phyloP scores from a whole-genome alignment of 306 rosid species.

The Gleditsia sinensis region DNA sequence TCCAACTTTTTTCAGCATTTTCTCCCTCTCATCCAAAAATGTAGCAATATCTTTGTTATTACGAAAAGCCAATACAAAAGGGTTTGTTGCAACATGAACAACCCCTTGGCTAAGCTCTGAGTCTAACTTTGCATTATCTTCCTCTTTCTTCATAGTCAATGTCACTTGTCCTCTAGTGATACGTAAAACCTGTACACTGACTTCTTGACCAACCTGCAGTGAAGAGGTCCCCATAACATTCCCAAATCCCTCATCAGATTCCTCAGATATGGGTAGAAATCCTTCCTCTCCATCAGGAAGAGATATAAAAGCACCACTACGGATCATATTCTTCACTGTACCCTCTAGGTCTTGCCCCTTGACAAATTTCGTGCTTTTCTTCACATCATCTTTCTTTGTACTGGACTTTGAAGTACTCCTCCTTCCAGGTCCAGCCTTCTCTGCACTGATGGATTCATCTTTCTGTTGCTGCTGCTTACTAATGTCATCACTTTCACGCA shows the following conservation, averaged over 20 bases:
- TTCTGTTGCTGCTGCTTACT: conserved; percentile 50
- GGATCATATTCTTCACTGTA: conserved; percentile 73
- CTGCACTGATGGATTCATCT: conserved; percentile 51
- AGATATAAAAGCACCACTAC: conserved; percentile 87
- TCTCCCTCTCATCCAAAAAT: conserved; percentile 81
- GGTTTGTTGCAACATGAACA: conserved; percentile 75
- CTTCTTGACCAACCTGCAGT: conserved; percentile 76
- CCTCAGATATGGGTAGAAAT: conserved; percentile 85
- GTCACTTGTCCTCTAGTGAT: conserved; percentile 79
- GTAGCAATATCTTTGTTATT: conserved; percentile 85
- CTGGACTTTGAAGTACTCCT: conserved; percentile 57
- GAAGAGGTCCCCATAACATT: conserved; percentile 75
- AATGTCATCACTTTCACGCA: conserved; percentile 71
- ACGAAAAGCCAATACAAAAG: conserved; percentile 87
- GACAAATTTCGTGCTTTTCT: conserved; percentile 59
- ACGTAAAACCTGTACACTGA: conserved; percentile 80
- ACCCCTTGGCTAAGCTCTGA: conserved; percentile 53
- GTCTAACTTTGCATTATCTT: conserved; percentile 46
- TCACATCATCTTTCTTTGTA: conserved; percentile 56
- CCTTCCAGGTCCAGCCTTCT: conserved; percentile 63
- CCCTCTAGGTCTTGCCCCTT: conserved; percentile 86
- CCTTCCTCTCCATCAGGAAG: conserved; percentile 99
- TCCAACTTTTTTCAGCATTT: conserved; percentile 45
- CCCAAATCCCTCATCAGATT: conserved; percentile 69
- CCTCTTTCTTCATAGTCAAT: conserved; percentile 96